These are phyloP conservation scores for Aureobasidium lini DNA, from an alignment of 2,329 filamentous ascomycete genomes.

Conservation along the genomic window DNA sequence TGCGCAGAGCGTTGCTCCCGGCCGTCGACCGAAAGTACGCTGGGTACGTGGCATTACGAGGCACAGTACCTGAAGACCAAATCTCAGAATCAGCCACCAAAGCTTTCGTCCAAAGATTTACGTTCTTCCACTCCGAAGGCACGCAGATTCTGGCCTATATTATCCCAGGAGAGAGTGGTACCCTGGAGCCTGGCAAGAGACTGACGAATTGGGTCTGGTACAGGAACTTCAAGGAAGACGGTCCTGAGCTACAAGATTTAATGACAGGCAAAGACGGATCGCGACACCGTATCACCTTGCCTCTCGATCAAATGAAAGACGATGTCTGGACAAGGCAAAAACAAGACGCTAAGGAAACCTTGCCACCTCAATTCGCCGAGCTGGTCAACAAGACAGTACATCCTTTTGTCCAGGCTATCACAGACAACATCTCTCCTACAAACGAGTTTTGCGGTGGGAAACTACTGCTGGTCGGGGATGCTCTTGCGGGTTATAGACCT, in stretches of 20 bases:
- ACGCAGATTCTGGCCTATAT: slow-evolving; percentile 36
- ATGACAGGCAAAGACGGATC: slow-evolving; percentile 39
- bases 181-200: slow-evolving; percentile 31
- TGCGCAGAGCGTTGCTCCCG: slow-evolving; percentile 22
- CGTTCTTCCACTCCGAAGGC: slow-evolving; percentile 33
- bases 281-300: slow-evolving; percentile 37
- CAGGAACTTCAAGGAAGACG: slow-evolving; percentile 34
- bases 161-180: slow-evolving; percentile 38
- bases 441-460: slow-evolving; percentile 35
- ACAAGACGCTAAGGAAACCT: slow-evolving; percentile 23
- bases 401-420: slow-evolving; percentile 41
- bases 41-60: slow-evolving; percentile 28
- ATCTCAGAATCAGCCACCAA: slow-evolving; percentile 26
- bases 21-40: slow-evolving; percentile 24
- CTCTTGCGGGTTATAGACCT: slow-evolving; percentile 39
- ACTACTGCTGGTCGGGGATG: slow-evolving; percentile 41
- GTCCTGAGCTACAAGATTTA: slow-evolving; percentile 32
- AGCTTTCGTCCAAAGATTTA: slow-evolving; percentile 32
- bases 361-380: slow-evolving; percentile 37
- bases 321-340: slow-evolving; percentile 34
- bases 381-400: slow-evolving; percentile 33
- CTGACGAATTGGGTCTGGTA: slow-evolving; percentile 45
- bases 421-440: slow-evolving; percentile 32
- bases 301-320: slow-evolving; percentile 33
- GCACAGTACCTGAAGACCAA: slow-evolving; percentile 27